These are phyloP conservation scores for Sarocladium strictum DNA, from an alignment of 2,329 filamentous ascomycete genomes.

Conservation along the genomic window DNA sequence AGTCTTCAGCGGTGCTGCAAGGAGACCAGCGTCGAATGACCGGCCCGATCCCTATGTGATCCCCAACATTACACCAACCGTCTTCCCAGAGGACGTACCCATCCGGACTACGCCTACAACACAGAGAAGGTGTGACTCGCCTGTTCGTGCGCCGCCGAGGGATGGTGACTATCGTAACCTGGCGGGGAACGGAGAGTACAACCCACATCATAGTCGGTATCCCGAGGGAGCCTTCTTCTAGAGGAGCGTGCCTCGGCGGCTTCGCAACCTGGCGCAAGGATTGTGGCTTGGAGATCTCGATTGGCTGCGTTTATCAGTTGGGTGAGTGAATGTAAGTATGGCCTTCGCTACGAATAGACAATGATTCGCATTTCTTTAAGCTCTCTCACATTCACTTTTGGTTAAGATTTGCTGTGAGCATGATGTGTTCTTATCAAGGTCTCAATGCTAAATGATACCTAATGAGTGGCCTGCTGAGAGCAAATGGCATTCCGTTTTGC, in stretches of 20 bases:
- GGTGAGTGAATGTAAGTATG: no score
- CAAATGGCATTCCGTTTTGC: no score
- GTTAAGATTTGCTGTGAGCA: no score
- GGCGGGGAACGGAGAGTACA: background rate
- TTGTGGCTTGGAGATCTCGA: no score
- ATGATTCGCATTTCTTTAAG: no score
- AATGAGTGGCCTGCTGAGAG: no score
- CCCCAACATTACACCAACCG: constrained; percentile 30
- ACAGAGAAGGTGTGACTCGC: background rate
- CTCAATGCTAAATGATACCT: no score
- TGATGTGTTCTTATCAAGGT: no score
- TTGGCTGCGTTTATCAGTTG: no score
- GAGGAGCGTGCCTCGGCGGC: background rate
- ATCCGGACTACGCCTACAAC: background rate
- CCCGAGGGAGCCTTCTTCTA: constrained; percentile 4
- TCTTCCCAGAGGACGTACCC: background rate
- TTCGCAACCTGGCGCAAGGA: no score
- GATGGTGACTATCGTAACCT: background rate
- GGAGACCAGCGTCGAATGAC: constrained; percentile 55
- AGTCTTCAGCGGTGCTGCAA: background rate
- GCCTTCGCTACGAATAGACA: no score
- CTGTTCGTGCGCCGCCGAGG: background rate
- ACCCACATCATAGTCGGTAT: background rate
- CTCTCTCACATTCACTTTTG: no score
- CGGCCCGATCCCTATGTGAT: constrained; percentile 87